A percentile compares a stretch with the other conserved stretches of the same genome.
Conservation (phyloP, 441 rosid species). For the Dalechampia spathulata region DNA sequence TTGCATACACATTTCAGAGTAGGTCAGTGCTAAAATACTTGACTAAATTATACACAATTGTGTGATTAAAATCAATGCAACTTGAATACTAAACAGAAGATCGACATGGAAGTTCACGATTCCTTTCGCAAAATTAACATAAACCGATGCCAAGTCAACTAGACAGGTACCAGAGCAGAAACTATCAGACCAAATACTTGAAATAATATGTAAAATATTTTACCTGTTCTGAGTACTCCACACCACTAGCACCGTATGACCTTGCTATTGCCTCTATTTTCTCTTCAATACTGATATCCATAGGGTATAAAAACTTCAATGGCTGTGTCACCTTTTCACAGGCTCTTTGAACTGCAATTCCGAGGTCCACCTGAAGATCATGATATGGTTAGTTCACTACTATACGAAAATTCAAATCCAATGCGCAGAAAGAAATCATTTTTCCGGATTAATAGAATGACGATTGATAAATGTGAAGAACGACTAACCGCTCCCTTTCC, state of each 20-base stretch:
- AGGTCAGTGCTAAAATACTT: too few species aligned
- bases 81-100: too few species aligned
- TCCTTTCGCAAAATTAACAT: too few species aligned
- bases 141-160: too few species aligned
- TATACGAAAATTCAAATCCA: neutral
- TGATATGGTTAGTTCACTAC: constrained; percentile 7
- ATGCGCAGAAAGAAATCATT: neutral
- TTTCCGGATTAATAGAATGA: too few species aligned
- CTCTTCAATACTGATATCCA: constrained; percentile 73
- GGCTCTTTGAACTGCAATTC: constrained; percentile 82
- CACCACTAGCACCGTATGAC: constrained; percentile 92
- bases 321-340: constrained; percentile 69
- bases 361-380: constrained; percentile 76
- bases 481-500: constrained; percentile 88
- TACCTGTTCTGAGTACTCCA: constrained; percentile 92
- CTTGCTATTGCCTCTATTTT: constrained; percentile 89
- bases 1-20: too few species aligned
- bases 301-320: constrained; percentile 67
- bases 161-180: too few species aligned
- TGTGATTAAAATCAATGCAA: too few species aligned
- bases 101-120: too few species aligned
- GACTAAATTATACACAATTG: too few species aligned
- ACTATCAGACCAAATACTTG: neutral
- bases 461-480: constrained; percentile 2
- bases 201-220: constrained; percentile 5